Base-by-base conservation (phyloP, 495 filamentous ascomycete genomes). In the Trichoderma virens region DNA sequence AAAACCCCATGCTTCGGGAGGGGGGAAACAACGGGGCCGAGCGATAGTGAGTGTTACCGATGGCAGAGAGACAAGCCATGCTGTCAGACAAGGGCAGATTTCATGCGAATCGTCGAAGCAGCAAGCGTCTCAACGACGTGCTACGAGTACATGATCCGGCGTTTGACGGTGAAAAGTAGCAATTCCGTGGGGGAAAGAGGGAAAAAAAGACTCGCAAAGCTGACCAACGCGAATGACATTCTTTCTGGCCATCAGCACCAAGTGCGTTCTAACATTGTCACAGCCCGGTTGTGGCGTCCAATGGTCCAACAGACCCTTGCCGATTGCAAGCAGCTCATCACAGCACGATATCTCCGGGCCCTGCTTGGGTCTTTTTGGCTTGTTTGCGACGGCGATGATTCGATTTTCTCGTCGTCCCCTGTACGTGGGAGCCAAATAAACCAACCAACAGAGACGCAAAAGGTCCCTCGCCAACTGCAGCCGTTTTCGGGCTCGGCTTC, bases 271-370 rank as follows among this genome's bases (percentile, higher is more conserved):
- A 25, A 25, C n/a, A 6, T 0, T 28, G 25, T 56, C 51, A 56
- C 51, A 56, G 51, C 51, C 27, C 27, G 23, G 51, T 16, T 25
- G 27, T 13, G 51, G 7, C 51, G 27, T 27, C 25, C 13, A 56
- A 30, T 56, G 51, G 51, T 56, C 51, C 51, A 56, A 30, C 51
- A 56, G 20, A 56, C 51, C 51, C 51, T 56, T 56, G 51, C 51
- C 51, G 27, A 56, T 56, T 14, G 16, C 9, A 27, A 28, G 51
- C 51, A 56, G 51, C 51, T 18, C 51, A 56, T 56, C 51, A 56
- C 51, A 56, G 18, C 51, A n/a, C 25, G 43, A 20, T n/a, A n/a
- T n/a, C n/a, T n/a, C n/a, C n/a, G n/a, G n/a, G n/a, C n/a, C n/a
- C n/a, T n/a, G n/a, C n/a, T n/a, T n/a, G n/a, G n/a, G n/a, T n/a